Evolutionary conservation across 768 basidiomycete species (phyloP).

Genomic region (Rhodotorula sphaerocarpa): DNA sequence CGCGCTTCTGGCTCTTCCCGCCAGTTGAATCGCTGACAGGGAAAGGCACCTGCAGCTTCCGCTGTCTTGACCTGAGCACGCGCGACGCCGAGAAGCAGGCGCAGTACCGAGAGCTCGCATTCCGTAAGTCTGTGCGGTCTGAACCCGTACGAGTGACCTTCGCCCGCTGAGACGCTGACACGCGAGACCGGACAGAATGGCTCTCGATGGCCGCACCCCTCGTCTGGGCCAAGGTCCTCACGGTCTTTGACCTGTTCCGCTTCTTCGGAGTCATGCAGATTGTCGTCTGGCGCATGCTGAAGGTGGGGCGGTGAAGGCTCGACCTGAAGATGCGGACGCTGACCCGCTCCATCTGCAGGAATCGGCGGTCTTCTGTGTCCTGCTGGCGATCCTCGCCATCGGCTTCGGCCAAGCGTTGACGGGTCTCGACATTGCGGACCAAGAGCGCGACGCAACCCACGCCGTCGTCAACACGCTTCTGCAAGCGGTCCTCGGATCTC

Average conservation of each 20-base stretch:
- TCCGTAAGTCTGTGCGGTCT: conserved; percentile 22
- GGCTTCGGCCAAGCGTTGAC: conserved; percentile 46
- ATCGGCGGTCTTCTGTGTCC: conserved; percentile 45
- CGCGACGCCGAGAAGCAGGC: conserved; percentile 12
- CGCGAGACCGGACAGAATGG: conserved; percentile 8
- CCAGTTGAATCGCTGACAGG: too few relatives aligned
- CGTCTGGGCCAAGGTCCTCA: conserved; percentile 39
- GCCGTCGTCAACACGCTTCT: conserved; percentile 43
- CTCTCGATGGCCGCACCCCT: conserved; percentile 36
- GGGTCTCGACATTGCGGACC: conserved; percentile 47
- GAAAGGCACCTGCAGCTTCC: neutral
- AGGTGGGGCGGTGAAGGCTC: neutral
- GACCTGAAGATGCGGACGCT: too few relatives aligned
- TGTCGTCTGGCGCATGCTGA: conserved; percentile 44
- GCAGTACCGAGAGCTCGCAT: conserved; percentile 25
- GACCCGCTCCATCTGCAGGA: conserved; percentile 12
- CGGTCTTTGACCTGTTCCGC: conserved; percentile 35
- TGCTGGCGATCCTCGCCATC: conserved; percentile 36
- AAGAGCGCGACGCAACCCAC: conserved; percentile 35
- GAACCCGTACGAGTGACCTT: neutral
- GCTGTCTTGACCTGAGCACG: conserved; percentile 31
- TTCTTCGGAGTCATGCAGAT: conserved; percentile 42
- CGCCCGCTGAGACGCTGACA: neutral
- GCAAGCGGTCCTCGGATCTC: conserved; percentile 45
- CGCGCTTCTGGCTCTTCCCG: too few relatives aligned